Evolutionary conservation across 306 rosid genomes (phyloP).

Genomic region (Elaeagnus macrophylla): DNA sequence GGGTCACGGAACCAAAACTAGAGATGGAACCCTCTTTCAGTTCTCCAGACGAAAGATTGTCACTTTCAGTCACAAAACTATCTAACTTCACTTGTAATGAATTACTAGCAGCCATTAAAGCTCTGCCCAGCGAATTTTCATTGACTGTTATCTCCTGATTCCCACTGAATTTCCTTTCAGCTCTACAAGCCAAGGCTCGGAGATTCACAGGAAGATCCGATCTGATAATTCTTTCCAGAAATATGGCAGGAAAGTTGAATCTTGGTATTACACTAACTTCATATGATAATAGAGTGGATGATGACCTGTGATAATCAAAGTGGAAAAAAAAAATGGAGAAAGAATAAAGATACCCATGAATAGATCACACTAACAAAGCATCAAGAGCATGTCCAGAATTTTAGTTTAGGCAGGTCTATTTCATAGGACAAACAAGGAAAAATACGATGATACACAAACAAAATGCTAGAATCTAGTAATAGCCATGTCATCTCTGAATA

Average conservation of each 20-base stretch:
- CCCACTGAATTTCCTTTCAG: conserved; percentile 47
- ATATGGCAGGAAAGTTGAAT: conserved; percentile 88
- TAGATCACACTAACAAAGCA: neutral
- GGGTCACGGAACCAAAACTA: conserved; percentile 32
- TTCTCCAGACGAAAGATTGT: conserved; percentile 29
- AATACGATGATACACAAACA: neutral
- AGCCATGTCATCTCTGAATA: conserved; percentile 11
- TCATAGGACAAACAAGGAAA: too few relatives aligned
- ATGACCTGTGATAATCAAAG: conserved; percentile 41
- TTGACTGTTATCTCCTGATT: conserved; percentile 23
- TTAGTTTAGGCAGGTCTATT: too few relatives aligned
- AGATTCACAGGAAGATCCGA: conserved; percentile 95
- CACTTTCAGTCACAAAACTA: conserved; percentile 32
- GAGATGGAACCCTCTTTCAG: conserved; percentile 41
- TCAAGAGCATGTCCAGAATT: neutral
- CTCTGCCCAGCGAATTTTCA: conserved; percentile 23
- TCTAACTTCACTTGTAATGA: conserved; percentile 32
- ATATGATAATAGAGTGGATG: conserved; percentile 59
- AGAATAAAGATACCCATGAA: too few relatives aligned
- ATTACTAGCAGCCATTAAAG: conserved; percentile 19
- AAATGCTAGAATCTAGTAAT: conserved; percentile 6
- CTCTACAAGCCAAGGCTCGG: conserved; percentile 74
- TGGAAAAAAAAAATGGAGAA: too few relatives aligned
- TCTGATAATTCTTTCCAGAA: conserved; percentile 80
- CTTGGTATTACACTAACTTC: conserved; percentile 93